Evolutionary conservation across 176 grass and related monocot genomes (phyloP).

Genomic region (Aegilops sharonensis): DNA sequence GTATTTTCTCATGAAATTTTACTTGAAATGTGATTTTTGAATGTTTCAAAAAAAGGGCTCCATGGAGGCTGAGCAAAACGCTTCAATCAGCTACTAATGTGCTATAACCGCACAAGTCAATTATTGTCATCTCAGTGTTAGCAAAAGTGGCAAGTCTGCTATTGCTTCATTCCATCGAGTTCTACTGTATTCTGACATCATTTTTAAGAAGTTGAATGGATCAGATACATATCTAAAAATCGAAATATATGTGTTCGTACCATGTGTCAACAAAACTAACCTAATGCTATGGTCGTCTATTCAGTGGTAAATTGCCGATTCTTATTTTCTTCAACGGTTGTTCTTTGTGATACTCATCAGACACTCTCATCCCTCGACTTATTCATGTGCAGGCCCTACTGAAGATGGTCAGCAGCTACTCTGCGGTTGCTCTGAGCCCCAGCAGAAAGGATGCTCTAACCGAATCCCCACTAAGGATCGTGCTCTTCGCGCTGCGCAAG

Average conservation of each 20-base stretch:
- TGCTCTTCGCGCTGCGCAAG: conserved; percentile 84
- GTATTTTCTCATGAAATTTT: no score
- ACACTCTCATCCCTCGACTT: neutral
- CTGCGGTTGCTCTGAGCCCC: conserved; percentile 65
- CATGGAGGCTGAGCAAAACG: no score
- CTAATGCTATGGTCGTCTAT: neutral
- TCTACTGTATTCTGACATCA: neutral
- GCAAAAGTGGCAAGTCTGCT: neutral
- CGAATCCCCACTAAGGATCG: conserved; percentile 80
- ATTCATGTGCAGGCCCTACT: conserved; percentile 61
- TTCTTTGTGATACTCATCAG: neutral
- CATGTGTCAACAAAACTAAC: neutral
- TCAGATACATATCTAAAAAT: neutral
- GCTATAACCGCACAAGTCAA: neutral
- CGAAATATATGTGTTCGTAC: neutral
- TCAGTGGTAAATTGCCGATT: neutral
- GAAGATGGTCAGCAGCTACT: conserved; percentile 74
- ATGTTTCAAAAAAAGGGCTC: no score
- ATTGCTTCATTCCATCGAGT: neutral
- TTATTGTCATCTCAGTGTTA: neutral
- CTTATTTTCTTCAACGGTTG: neutral
- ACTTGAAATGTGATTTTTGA: no score
- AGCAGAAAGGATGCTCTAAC: conserved; percentile 63
- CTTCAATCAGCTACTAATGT: neutral
- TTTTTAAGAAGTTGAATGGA: neutral